Conservation (phyloP, 495 filamentous ascomycete species). For the Neurospora cerealis region DNA sequence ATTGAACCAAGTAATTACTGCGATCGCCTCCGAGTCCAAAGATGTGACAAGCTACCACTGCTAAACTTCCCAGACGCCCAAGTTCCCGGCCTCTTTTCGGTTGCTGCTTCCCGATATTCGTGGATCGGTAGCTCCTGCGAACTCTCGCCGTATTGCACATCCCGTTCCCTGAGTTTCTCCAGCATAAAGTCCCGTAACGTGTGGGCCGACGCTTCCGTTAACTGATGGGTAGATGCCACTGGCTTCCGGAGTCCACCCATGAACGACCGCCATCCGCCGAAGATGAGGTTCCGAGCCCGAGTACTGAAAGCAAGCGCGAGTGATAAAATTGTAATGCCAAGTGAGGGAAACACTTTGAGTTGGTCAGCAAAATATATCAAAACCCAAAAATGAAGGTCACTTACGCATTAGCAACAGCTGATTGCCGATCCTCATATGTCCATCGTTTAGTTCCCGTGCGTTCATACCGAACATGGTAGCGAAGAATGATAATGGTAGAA, state of each 20-base stretch:
- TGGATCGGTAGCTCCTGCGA: conserved; percentile 7
- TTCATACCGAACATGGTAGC: conserved; percentile 36
- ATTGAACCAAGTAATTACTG: neutral
- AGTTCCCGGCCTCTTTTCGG: neutral
- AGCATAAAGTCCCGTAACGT: conserved; percentile 17
- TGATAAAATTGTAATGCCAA: conserved; percentile 9
- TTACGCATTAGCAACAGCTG: conserved; percentile 30
- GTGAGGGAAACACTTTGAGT: conserved; percentile 10
- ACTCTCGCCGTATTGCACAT: conserved; percentile 1
- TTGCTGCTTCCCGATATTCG: neutral
- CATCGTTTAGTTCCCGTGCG: conserved; percentile 19
- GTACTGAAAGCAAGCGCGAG: conserved; percentile 16
- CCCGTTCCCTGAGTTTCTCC: conserved; percentile 15
- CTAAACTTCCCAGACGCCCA: neutral
- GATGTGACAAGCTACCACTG: neutral
- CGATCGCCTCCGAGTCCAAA: neutral
- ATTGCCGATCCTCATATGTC: conserved; percentile 9
- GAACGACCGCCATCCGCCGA: conserved; percentile 5
- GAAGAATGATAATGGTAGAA: conserved; percentile 34
- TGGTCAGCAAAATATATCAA: neutral
- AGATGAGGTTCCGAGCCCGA: conserved; percentile 9
- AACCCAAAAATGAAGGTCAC: neutral
- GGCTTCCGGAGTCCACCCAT: neutral
- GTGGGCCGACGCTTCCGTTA: conserved; percentile 9
- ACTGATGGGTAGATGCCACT: neutral